Percentiles rank a stretch among this genome's conserved stretches.
phyloP scores from a whole-genome alignment of 306 rosid species.

The Luffa acutangula region DNA sequence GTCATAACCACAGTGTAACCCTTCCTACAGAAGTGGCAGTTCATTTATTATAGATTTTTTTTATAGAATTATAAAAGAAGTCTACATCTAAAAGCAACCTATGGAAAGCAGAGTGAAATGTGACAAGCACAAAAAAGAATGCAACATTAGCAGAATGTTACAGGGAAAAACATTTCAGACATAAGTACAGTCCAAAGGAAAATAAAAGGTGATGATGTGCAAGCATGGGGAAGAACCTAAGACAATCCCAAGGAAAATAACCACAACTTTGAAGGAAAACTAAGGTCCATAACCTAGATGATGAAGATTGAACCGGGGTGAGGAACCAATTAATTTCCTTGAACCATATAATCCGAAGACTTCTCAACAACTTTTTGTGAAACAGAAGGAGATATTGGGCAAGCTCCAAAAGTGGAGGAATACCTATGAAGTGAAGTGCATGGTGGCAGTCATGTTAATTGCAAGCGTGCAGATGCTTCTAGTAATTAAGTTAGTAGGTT shows the following conservation, averaged over 20 bases:
- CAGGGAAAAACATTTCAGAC: neutral
- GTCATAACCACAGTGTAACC: slow-evolving; percentile 81
- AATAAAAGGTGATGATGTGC: neutral
- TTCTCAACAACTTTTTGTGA: too few relatives aligned
- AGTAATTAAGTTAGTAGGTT: neutral
- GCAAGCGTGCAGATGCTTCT: neutral
- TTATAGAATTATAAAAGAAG: neutral
- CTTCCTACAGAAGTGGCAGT: slow-evolving; percentile 32
- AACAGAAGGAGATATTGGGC: neutral
- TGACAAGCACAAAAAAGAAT: neutral
- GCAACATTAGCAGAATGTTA: neutral
- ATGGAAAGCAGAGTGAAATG: neutral
- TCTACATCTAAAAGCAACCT: neutral
- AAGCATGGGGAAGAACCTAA: neutral
- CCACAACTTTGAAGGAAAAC: neutral
- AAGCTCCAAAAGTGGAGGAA: neutral
- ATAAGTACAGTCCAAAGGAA: neutral
- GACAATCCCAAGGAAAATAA: neutral
- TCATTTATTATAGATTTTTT: neutral
- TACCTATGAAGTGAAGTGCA: neutral
- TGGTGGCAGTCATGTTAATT: neutral
- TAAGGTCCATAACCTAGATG: neutral
- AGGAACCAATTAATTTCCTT: neutral
- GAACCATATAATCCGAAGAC: neutral
- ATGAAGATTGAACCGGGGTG: neutral